phyloP scores from a whole-genome alignment of 768 basidiomycete genomes.

The Amanita polypyramis region DNA sequence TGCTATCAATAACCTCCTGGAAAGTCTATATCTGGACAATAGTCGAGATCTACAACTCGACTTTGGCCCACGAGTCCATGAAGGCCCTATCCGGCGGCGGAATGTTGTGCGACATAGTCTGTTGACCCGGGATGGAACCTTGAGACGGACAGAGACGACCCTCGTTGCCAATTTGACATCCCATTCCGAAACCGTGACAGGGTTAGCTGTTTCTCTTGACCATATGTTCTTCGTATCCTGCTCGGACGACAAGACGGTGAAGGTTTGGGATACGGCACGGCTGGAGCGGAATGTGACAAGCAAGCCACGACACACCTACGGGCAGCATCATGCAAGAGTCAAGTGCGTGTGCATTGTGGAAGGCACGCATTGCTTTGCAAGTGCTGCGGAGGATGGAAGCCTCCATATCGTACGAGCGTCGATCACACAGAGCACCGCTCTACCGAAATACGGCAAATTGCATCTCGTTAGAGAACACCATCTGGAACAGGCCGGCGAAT shows the following conservation, averaged over 20 bases:
- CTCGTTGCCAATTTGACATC: slow-evolving; percentile 80
- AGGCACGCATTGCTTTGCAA: slow-evolving; percentile 80
- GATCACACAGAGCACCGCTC: slow-evolving; percentile 47
- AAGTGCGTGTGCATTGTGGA: slow-evolving; percentile 75
- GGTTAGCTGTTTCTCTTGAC: slow-evolving; percentile 83
- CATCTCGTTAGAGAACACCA: slow-evolving; percentile 76
- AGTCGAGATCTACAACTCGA: slow-evolving; percentile 80
- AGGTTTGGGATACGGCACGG: slow-evolving; percentile 88
- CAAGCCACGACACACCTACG: slow-evolving; percentile 64
- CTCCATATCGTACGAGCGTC: slow-evolving; percentile 80
- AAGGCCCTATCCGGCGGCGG: slow-evolving; percentile 71
- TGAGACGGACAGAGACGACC: slow-evolving; percentile 59
- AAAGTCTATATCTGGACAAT: slow-evolving; percentile 83
- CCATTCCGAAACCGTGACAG: slow-evolving; percentile 71
- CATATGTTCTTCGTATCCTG: slow-evolving; percentile 91
- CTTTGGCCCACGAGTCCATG: slow-evolving; percentile 82
- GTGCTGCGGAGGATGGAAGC: slow-evolving; percentile 77
- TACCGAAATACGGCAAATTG: slow-evolving; percentile 79
- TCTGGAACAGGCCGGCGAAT: slow-evolving; percentile 63
- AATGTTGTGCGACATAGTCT: slow-evolving; percentile 63
- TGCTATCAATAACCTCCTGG: slow-evolving; percentile 80
- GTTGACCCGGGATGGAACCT: slow-evolving; percentile 49
- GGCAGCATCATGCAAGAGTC: slow-evolving; percentile 48
- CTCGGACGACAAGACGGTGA: slow-evolving; percentile 90
- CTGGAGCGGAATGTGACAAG: slow-evolving; percentile 90